Base-by-base conservation (phyloP, 208 protist species). In the Acanthamoeba sp. region DNA sequence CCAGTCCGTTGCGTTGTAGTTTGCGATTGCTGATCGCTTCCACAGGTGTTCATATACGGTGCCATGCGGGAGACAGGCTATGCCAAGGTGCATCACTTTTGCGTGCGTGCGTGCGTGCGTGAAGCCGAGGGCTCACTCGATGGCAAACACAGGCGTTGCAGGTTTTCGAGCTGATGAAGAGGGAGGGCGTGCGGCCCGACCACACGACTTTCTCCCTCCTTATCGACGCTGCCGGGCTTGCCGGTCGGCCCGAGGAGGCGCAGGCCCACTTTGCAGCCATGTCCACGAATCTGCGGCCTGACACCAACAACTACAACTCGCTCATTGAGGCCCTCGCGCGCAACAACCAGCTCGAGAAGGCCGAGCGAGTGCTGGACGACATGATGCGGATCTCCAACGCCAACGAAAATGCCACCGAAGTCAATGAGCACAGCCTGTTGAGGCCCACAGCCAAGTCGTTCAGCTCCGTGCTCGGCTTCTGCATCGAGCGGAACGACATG, bases 231-330 rank as follows among this genome's bases (percentile, higher is more conserved):
- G 73, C 73, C 73, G 73, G 73, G 27, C 40, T 32, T 24, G 29
- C 27, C 73, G 73, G 73, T 3, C 18, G 20, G 73, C 18, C 73
- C 27, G 40, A 18, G 22, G 32, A 18, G 22, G 73, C 73, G 22
- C 24, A 84, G 29, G 73, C 73, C 27, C 73, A 84, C 73, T 84
- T 84, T 18, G 29, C 18, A 14, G 73, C 14, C 0, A 84, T 84
- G 40, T 9, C 36, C 42, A 45, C 7, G 14, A 45, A 22, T 18
- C 40, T 50, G 22, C 73, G 40, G n/a, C 73, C 73, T 4, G 73
- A 84, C 42, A 34, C n/a, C 42, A 84, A 84, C 73, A 84, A 84
- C 73, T 84, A 55, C 73, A 84, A 84, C 42, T 84, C 73, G 20
- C 73, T 84, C 73, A 84, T 84, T 38, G 73, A 84, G 42, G 73